phyloP scores from a whole-genome alignment of 306 rosid genomes.

The Pachyrhizus erosus region DNA sequence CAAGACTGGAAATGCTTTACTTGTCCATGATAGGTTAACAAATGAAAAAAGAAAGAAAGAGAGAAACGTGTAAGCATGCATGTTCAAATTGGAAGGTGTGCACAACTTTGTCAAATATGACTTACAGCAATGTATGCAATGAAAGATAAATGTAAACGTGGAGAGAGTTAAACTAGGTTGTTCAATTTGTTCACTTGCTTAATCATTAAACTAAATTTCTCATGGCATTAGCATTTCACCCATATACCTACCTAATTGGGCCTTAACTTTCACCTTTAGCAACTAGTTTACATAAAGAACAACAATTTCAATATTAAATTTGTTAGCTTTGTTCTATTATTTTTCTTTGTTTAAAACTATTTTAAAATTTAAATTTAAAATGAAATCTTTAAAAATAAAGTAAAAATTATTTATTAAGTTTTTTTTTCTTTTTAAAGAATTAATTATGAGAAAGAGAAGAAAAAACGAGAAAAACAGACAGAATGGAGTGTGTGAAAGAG shows the following conservation, averaged over 20 bases:
- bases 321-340: too few relatives aligned
- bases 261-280: background rate
- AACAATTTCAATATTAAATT: background rate
- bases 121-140: constrained; percentile 30
- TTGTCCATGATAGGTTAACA: background rate
- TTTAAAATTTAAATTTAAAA: too few relatives aligned
- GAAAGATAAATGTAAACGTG: background rate
- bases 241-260: background rate
- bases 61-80: background rate
- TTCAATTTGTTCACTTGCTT: constrained; percentile 13
- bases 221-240: background rate
- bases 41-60: background rate
- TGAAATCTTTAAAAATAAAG: too few relatives aligned
- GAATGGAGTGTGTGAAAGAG: too few relatives aligned
- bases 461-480: too few relatives aligned
- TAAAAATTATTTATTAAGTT: too few relatives aligned
- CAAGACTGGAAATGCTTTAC: background rate
- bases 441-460: too few relatives aligned
- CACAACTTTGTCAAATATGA: constrained; percentile 28
- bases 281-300: background rate
- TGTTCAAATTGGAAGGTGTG: background rate
- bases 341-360: too few relatives aligned
- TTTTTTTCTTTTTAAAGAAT: too few relatives aligned
- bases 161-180: background rate
- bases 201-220: background rate